Conservation (phyloP, 2,329 filamentous ascomycete species). For the Hymenoscyphus albidus region DNA sequence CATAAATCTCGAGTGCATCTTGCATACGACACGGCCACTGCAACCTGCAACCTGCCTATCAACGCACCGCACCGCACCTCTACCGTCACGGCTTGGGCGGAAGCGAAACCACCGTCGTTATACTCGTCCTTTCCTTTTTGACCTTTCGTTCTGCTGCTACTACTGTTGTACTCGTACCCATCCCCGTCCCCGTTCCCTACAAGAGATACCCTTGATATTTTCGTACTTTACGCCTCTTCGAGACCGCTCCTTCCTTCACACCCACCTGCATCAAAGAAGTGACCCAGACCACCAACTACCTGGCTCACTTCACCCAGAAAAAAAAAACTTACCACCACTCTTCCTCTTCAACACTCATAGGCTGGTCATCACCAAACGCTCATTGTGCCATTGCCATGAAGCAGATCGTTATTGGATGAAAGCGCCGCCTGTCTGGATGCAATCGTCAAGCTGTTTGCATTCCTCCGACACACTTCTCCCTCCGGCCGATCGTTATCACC, state of each 20-base stretch:
- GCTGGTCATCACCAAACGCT: neutral
- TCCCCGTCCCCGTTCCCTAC: neutral
- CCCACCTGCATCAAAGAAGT: too few relatives aligned
- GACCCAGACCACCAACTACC: too few relatives aligned
- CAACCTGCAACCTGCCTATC: neutral
- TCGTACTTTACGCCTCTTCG: neutral
- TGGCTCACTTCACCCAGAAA: neutral
- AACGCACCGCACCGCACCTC: neutral
- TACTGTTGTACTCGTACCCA: neutral
- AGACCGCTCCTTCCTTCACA: neutral
- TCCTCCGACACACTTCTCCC: slow-evolving; percentile 11
- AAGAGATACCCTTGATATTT: neutral
- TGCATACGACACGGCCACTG: neutral
- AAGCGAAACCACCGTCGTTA: slow-evolving; percentile 1
- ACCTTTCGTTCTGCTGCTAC: neutral
- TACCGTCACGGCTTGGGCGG: too few relatives aligned
- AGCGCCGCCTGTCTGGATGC: slow-evolving; percentile 17
- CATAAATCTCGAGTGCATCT: neutral
- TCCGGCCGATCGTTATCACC: slow-evolving; percentile 16
- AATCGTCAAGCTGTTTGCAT: slow-evolving; percentile 29
- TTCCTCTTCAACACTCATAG: neutral
- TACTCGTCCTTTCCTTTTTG: slow-evolving; percentile 3
- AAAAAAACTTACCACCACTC: neutral
- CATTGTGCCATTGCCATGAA: slow-evolving; percentile 5
- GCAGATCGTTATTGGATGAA: slow-evolving; percentile 1